Percentiles rank a stretch among this genome's conserved stretches.
These are phyloP conservation scores for Epichloe amarillans DNA, from an alignment of 2,329 filamentous ascomycete genomes.

Conservation along the genomic window DNA sequence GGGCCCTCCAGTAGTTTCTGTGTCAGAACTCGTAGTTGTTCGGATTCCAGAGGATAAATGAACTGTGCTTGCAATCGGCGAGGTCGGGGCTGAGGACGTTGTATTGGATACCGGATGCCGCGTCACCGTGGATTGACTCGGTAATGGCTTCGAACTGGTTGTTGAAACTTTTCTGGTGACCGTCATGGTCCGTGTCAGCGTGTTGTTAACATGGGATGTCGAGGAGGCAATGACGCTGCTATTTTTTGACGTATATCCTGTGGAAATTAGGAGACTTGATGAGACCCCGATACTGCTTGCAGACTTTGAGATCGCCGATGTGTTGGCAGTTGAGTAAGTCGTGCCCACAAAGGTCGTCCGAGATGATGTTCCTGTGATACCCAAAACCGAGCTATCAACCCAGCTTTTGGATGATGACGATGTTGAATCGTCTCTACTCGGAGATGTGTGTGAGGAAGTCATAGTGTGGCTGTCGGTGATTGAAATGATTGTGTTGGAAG, in stretches of 20 bases:
- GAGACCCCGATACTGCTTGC: not conserved
- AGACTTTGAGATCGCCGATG: not conserved
- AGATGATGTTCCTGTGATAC: constrained; percentile 2
- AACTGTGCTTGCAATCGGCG: not conserved
- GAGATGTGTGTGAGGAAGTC: not conserved
- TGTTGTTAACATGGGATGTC: not conserved
- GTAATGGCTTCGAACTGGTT: not conserved
- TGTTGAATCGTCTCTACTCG: not conserved
- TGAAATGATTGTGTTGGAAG: not conserved
- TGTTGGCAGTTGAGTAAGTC: not conserved
- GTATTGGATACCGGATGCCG: not conserved
- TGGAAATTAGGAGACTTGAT: not conserved
- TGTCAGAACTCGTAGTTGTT: not conserved
- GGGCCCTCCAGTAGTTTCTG: not conserved
- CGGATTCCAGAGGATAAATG: not conserved
- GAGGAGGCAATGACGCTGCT: not conserved
- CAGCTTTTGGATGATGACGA: not conserved
- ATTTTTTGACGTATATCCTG: not conserved
- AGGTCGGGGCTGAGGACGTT: not conserved
- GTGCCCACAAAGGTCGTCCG: not conserved
- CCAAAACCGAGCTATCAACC: constrained; percentile 4
- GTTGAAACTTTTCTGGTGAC: not conserved
- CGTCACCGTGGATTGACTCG: not conserved
- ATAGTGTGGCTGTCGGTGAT: not conserved
- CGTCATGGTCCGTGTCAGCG: not conserved